A percentile compares a stretch with the other conserved stretches of the same genome.
Conservation (phyloP, 768 basidiomycete genomes). For the Boletus bicolor region DNA sequence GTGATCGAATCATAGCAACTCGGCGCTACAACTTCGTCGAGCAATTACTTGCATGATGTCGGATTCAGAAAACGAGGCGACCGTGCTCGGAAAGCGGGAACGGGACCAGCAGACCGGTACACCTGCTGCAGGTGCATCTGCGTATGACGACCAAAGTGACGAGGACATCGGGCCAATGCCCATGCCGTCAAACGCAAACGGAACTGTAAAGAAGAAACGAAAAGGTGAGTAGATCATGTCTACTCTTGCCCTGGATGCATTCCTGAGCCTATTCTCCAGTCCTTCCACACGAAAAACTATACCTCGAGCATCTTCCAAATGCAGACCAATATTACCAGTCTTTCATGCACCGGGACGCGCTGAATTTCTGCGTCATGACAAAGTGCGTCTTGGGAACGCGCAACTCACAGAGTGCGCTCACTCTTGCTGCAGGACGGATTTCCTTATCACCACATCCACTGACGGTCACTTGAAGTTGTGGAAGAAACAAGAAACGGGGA, state of each 20-base stretch:
- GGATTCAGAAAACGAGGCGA: slow-evolving; percentile 46
- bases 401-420: slow-evolving; percentile 4
- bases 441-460: slow-evolving; percentile 89
- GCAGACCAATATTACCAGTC: slow-evolving; percentile 95
- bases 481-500: slow-evolving; percentile 95
- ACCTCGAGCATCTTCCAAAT: slow-evolving; percentile 87
- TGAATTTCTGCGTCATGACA: slow-evolving; percentile 88
- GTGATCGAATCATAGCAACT: background rate
- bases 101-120: slow-evolving; percentile 34
- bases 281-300: slow-evolving; percentile 89
- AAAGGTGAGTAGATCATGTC: slow-evolving; percentile 55
- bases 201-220: slow-evolving; percentile 66
- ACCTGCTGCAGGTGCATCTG: slow-evolving; percentile 18
- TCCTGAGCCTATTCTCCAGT: slow-evolving; percentile 45
- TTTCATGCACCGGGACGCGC: slow-evolving; percentile 94
- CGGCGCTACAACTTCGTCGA: background rate
- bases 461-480: slow-evolving; percentile 98
- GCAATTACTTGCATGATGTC: slow-evolving; percentile 33
- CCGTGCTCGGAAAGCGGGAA: slow-evolving; percentile 63
- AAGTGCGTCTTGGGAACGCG: slow-evolving; percentile 48
- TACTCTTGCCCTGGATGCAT: background rate
- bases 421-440: slow-evolving; percentile 68
- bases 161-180: slow-evolving; percentile 92
- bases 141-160: slow-evolving; percentile 50
- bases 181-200: slow-evolving; percentile 42